Base-by-base conservation (phyloP, 768 basidiomycete genomes). In the Gloeophyllum trabeum region DNA sequence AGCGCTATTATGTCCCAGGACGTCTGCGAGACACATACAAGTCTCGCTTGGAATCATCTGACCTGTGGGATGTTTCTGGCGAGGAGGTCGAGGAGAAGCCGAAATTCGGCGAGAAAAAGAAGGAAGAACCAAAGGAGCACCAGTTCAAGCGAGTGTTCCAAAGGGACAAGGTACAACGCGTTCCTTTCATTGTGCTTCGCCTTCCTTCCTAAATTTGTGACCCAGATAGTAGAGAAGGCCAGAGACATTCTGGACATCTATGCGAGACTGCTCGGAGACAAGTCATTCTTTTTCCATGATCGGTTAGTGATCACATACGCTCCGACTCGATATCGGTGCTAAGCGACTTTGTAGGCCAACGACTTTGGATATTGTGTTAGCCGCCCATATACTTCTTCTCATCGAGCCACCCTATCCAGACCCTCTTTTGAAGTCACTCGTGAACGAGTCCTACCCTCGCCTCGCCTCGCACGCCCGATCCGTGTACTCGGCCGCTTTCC, bases 1-100 rank as follows among this genome's bases (percentile, higher is more conserved):
- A 83, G 51, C 70, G 76, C 6, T 89, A 85, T 54, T 90, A 81
- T 51, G 73, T 84, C 5, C 79, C 85, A 0, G 52, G 56, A 4
- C 71, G 84, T 14, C 69, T 88, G 24, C 72, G 83, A 28, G 64
- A 70, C 21, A 54, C 66, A 14, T 73, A 79, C 48, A 67, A 59
- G 41, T 63, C 71, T 10, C 71, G 81, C 12, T 61, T 90, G 25
- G 73, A 81, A 53, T 69, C 69, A 5, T 69, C 70, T 21, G 81
- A 76, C 6, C 54, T 88, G 19, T 87, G 85, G 84, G 64, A 58
- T 49, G 46, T 63, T 4, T 57, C 65, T 10, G 59, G 53, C 1
- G 51, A 53, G 3, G 64, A 66, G 32, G 61, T 68, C 26, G 66
- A 69, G 44, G 50, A 48, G 24, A 55, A 48, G 44, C 48, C 47